Conservation (phyloP, 495 filamentous ascomycete genomes). For the Penicillium longicatenatum region DNA sequence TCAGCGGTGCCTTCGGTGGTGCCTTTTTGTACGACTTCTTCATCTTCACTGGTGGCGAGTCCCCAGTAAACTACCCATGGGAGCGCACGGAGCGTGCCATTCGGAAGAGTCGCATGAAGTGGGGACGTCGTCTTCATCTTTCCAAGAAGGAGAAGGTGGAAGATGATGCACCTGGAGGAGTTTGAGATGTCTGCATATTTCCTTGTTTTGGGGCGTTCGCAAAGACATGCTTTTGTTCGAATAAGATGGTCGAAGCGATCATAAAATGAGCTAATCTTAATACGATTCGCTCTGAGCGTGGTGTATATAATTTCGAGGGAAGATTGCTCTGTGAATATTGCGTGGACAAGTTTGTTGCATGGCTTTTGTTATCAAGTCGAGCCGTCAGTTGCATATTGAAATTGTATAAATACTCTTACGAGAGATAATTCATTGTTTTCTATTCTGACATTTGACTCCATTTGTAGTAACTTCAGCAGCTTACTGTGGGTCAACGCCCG, state of each 20-base stretch:
- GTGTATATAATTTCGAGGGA: background rate
- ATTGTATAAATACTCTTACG: background rate
- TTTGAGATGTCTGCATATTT: background rate
- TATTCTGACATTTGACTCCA: background rate
- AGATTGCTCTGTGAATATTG: background rate
- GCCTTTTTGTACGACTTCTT: constrained; percentile 55
- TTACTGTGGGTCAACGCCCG: too few relatives aligned
- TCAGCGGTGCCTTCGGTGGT: constrained; percentile 48
- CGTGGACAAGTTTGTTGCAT: background rate
- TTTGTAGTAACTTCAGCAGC: too few relatives aligned
- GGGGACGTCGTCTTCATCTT: constrained; percentile 31
- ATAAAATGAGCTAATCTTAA: background rate
- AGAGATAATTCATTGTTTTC: background rate
- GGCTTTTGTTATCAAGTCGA: background rate
- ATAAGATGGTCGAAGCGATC: background rate
- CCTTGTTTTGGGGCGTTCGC: background rate
- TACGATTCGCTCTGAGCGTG: background rate
- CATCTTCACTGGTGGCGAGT: constrained; percentile 55
- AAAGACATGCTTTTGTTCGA: background rate
- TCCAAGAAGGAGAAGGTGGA: constrained; percentile 14
- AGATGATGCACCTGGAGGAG: background rate
- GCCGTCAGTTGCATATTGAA: background rate
- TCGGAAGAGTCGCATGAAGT: constrained; percentile 37
- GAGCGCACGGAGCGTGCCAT: constrained; percentile 38
- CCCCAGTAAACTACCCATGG: constrained; percentile 52